Evolutionary conservation across 176 grass and related monocot genomes (phyloP).

Genomic region (Thalia dealbata): DNA sequence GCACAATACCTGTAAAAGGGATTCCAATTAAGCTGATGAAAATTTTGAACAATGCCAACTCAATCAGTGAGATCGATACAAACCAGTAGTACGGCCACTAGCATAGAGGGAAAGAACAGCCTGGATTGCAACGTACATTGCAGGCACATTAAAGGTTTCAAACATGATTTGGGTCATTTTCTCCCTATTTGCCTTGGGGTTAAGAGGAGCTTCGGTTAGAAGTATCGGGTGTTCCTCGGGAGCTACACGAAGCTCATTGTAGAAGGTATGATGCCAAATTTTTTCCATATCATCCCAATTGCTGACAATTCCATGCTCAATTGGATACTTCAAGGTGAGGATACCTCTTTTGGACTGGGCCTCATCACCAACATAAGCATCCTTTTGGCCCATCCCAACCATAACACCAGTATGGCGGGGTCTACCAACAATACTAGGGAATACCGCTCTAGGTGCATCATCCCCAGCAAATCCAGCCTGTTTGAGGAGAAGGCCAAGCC

Average conservation of each 20-base stretch:
- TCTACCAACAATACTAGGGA: constrained; percentile 12
- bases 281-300: constrained; percentile 15
- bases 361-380: constrained; percentile 14
- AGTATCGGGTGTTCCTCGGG: constrained; percentile 6
- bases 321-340: constrained; percentile 13
- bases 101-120: constrained; percentile 9
- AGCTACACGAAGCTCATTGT: constrained; percentile 4
- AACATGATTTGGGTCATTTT: constrained; percentile 14
- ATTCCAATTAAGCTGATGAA: not conserved
- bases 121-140: constrained; percentile 12
- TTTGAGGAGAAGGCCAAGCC: not conserved
- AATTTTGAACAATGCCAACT: not conserved
- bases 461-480: constrained; percentile 13
- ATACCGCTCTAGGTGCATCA: constrained; percentile 12
- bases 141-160: constrained; percentile 14
- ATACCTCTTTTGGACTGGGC: constrained; percentile 14
- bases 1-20: constrained; percentile 7
- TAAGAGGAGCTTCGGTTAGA: constrained; percentile 2
- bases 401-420: constrained; percentile 9
- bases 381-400: constrained; percentile 13
- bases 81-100: constrained; percentile 5
- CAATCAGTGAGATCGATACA: not conserved
- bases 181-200: constrained; percentile 12
- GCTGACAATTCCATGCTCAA: constrained; percentile 14
- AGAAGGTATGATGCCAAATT: constrained; percentile 11